These are phyloP conservation scores for Penicillium hesseltinei DNA, from an alignment of 2,329 filamentous ascomycete genomes.

Conservation along the genomic window DNA sequence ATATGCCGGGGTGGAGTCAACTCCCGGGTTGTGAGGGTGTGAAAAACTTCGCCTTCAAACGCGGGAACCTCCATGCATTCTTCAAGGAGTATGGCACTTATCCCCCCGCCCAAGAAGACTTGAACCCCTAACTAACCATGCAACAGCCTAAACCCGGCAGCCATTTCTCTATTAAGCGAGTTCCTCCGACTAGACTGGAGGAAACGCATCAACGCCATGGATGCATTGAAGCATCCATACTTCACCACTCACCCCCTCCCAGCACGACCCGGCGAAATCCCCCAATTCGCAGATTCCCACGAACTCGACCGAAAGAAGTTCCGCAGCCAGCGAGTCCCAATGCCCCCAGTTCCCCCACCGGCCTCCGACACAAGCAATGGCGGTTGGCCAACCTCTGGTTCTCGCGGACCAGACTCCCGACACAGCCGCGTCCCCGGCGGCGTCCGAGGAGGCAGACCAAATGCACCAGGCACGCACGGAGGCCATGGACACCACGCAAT, in stretches of 20 bases:
- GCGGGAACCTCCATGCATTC: constrained; percentile 65
- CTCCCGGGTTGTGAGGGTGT: constrained; percentile 79
- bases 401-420: constrained; percentile 32
- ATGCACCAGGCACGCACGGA: constrained; percentile 17
- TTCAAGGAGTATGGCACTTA: constrained; percentile 65
- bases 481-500: constrained; percentile 5
- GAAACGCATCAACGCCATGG: constrained; percentile 84
- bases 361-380: constrained; percentile 72
- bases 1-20: constrained; percentile 84
- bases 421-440: constrained; percentile 38
- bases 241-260: constrained; percentile 78
- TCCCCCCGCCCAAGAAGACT: neutral
- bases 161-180: constrained; percentile 76
- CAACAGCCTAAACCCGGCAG: constrained; percentile 62
- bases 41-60: constrained; percentile 59
- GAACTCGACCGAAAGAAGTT: constrained; percentile 93
- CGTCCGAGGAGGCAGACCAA: constrained; percentile 31
- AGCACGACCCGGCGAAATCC: constrained; percentile 80
- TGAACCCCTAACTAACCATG: neutral
- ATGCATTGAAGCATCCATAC: constrained; percentile 89
- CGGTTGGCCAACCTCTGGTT: constrained; percentile 48
- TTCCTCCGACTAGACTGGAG: constrained; percentile 87
- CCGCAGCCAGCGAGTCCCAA: constrained; percentile 76
- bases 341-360: constrained; percentile 87
- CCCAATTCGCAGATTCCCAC: constrained; percentile 88